Evolutionary conservation across 2,329 filamentous ascomycete species (phyloP), one percentile per base, ranked within the genome.

Genomic region (Hypoxylon sp.): DNA sequence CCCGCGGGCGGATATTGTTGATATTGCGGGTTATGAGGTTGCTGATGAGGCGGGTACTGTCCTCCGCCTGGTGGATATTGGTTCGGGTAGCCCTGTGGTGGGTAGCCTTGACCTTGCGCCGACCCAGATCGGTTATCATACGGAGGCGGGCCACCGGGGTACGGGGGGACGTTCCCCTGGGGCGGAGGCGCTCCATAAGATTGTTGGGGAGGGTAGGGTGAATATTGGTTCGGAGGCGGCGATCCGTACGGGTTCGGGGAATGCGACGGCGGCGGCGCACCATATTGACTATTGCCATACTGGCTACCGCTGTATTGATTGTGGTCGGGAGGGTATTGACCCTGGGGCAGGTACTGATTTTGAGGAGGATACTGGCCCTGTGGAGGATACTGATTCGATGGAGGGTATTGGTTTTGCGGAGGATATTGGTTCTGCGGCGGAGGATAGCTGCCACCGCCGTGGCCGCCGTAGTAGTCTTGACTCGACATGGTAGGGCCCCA

Each of bases 381-480:
- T 5, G 65, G 67, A 17, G 70, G 66, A 43, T 74, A 70, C 13
- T 73, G 69, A 2, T 59, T 65, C 14, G 52, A 56, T 17, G 71
- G 64, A 10, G 63, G 67, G 63, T 73, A 73, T 48, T 67, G 63
- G 17, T 48, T 53, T 34, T 68, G 68, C 17, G 68, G 64, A 11
- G 68, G 61, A 53, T 70, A 68, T 49, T 61, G 62, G 36, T 63
- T 65, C 23, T 73, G 73, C 34, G 49, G 49, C 5, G 60, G 70
- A 34, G 64, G 67, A 56, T 67, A 63, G 3, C 62, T 64, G 23
- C 66, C 68, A 14, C 60, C 63, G 11, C 60, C 68, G 43, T 64
- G 55, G 34, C 69, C 60, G 56, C 69, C 58, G 60, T 75, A 75
- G 61, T 75, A 76, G 9, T 67, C 70, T 60, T 75, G 71, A 38